These are phyloP conservation scores for Conoideocrella luteorostrata DNA, from an alignment of 2,329 filamentous ascomycete genomes.

Conservation along the genomic window DNA sequence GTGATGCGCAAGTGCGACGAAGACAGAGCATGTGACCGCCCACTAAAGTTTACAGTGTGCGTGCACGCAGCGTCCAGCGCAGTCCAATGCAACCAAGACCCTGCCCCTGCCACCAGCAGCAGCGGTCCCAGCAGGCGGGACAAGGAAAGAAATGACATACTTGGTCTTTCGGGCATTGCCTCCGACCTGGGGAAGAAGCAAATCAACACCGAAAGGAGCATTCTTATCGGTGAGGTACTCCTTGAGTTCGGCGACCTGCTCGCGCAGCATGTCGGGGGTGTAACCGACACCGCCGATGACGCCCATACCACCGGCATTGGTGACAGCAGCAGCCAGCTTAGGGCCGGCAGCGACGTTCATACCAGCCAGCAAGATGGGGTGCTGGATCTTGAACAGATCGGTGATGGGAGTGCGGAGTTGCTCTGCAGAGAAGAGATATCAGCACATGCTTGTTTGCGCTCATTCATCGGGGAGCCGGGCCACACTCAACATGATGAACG, in stretches of 20 bases:
- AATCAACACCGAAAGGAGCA: constrained; percentile 89
- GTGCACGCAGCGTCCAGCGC: too few relatives aligned
- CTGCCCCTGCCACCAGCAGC: too few relatives aligned
- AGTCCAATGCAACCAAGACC: too few relatives aligned
- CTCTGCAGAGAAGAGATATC: constrained; percentile 19
- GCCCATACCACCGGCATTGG: constrained; percentile 92
- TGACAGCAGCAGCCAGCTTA: constrained; percentile 91
- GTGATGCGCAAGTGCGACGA: not conserved
- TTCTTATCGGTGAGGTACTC: constrained; percentile 81
- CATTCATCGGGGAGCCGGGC: too few relatives aligned
- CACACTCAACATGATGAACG: too few relatives aligned
- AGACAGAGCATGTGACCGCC: not conserved
- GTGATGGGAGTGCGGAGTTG: constrained; percentile 82
- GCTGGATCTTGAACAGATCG: constrained; percentile 96
- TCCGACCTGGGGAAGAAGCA: constrained; percentile 89
- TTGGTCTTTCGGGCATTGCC: constrained; percentile 94
- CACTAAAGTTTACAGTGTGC: constrained; percentile 9
- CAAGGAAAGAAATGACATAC: constrained; percentile 28
- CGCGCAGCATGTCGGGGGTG: constrained; percentile 92
- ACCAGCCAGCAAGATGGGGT: constrained; percentile 89
- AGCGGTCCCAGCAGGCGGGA: not conserved
- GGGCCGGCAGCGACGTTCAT: constrained; percentile 99
- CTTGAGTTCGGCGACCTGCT: constrained; percentile 95
- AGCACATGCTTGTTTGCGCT: too few relatives aligned
- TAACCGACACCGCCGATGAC: constrained; percentile 95